Evolutionary conservation across 352 stramenopile species (phyloP).

Genomic region (Pythium insidiosum): DNA sequence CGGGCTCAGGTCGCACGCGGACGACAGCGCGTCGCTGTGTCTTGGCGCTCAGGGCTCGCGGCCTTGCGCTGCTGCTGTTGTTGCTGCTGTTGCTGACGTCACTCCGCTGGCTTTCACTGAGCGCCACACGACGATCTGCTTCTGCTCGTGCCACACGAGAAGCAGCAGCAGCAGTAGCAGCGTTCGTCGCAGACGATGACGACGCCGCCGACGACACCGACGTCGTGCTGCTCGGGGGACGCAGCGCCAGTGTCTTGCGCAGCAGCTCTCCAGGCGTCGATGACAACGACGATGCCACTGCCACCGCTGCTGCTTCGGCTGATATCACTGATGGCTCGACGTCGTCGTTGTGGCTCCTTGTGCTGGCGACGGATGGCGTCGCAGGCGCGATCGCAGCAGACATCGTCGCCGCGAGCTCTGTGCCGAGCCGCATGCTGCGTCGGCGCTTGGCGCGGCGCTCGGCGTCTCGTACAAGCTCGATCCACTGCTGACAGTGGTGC

Average conservation of each 20-base stretch:
- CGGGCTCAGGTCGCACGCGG: too few species aligned
- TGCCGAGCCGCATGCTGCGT: slow-evolving; percentile 21
- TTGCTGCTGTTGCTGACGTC: not conserved
- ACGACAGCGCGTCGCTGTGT: too few species aligned
- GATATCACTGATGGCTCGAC: not conserved
- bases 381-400: too few species aligned
- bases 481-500: slow-evolving; percentile 54
- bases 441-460: slow-evolving; percentile 27
- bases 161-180: not conserved
- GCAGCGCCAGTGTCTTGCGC: too few species aligned
- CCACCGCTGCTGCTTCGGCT: too few species aligned
- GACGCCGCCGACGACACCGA: slow-evolving; percentile 4
- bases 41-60: not conserved
- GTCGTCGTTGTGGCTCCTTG: too few species aligned
- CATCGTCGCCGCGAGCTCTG: slow-evolving; percentile 9
- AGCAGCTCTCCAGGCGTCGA: too few species aligned
- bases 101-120: not conserved
- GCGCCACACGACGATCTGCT: not conserved
- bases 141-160: not conserved
- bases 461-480: slow-evolving; percentile 31
- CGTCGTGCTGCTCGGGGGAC: too few species aligned
- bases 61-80: not conserved
- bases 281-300: too few species aligned
- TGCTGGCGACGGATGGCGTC: too few species aligned
- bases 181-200: not conserved